Evolutionary conservation across 176 grass and related monocot species (phyloP), one percentile per base, ranked within the genome.

Genomic region (Phragmites australis): DNA sequence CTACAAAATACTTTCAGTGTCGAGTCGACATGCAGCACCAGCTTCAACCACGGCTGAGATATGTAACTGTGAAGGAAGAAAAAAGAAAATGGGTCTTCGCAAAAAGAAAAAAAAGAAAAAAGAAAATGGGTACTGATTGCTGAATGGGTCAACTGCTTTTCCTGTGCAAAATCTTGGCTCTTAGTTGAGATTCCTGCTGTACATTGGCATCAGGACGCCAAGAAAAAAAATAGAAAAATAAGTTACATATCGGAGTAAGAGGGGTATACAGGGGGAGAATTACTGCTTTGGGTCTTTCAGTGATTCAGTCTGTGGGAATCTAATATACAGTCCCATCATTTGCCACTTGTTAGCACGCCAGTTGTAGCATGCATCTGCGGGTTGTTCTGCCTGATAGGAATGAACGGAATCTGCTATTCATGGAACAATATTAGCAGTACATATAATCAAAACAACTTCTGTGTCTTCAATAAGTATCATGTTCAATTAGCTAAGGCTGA

Each of bases 271-370:
- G 39, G 87, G n/a, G 68, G 65, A 51, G 18, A 74, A 83, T 63
- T 74, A 80, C 55, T 84, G 74, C 72, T 89, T 88, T 65, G 43
- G 72, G 72, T 68, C 77, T 58, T 83, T 81, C 80, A 68, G 54
- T 63, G 58, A 72, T 78, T 74, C 68, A 72, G 68, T 82, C 54
- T 85, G 25, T 30, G 76, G 50, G 81, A 43, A 78, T 81, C 53
- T 67, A 79, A 87, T 91, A 88, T 91, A 90, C 88, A 94, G 55
- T 91, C 82, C 66, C 72, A 27, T 83, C 82, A 83, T 58, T 55
- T 70, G 70, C 41, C 26, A 64, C 56, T 70, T 75, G 77, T 88
- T 88, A 91, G 65, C 64, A 72, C 17, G 22, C 71, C 57, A 76
- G 41, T 48, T 37, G 40, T 66, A 50, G 46, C 54, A 76, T 76